phyloP scores from a whole-genome alignment of 495 filamentous ascomycete genomes.

The Cryomyces minteri region DNA sequence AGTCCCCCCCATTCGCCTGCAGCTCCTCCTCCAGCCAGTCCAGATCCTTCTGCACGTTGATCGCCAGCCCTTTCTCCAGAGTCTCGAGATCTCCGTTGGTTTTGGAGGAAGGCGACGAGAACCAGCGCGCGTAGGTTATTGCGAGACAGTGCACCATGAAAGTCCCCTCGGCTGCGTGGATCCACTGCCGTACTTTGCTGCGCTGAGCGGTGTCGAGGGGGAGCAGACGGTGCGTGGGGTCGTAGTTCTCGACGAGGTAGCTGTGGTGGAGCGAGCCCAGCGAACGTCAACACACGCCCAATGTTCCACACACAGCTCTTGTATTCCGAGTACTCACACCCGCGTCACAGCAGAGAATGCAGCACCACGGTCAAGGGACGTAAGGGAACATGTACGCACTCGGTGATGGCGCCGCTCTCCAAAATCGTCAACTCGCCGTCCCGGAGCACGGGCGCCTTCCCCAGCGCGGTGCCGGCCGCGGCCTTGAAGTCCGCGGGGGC shows the following conservation, averaged over 20 bases:
- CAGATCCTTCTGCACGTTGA: constrained; percentile 19
- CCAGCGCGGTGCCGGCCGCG: constrained; percentile 14
- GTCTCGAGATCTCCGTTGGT: constrained; percentile 9
- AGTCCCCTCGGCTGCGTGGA: constrained; percentile 23
- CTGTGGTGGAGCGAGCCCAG: neutral
- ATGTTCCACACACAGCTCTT: no score
- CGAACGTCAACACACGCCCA: neutral
- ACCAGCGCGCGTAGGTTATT: constrained; percentile 18
- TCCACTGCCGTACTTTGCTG: constrained; percentile 14
- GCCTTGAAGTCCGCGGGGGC: constrained; percentile 17
- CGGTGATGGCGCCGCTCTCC: constrained; percentile 24
- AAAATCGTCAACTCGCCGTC: constrained; percentile 16
- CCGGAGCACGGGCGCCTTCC: constrained; percentile 20
- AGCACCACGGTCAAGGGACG: no score
- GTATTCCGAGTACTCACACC: no score
- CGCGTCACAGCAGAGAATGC: no score
- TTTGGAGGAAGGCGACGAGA: constrained; percentile 5
- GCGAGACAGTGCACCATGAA: constrained; percentile 20
- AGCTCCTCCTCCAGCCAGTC: constrained; percentile 19
- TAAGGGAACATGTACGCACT: constrained; percentile 2
- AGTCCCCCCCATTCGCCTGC: constrained; percentile 10
- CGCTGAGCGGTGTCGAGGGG: constrained; percentile 8
- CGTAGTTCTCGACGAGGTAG: constrained; percentile 23
- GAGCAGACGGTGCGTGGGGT: constrained; percentile 13
- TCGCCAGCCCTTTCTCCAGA: constrained; percentile 10